Evolutionary conservation across 2,329 filamentous ascomycete species (phyloP), one percentile per base, ranked within the genome.

Genomic region (Cladophialophora exuberans): DNA sequence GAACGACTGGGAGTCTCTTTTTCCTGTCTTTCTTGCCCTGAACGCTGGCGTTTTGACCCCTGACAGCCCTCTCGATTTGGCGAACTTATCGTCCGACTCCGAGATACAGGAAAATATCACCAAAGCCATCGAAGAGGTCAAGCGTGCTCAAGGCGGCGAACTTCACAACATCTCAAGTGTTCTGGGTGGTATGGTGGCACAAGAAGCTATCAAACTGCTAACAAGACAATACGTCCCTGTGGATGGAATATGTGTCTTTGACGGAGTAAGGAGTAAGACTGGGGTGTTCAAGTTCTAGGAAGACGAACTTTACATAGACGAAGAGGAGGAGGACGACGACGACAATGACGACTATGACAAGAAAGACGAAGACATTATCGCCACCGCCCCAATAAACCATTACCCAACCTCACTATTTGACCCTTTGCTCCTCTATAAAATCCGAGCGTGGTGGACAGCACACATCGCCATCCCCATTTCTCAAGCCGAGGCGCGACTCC

Each of bases 101-200:
- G 57, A 73, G 71, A 60, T 69, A 67, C 35, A 73, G 76, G 38
- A 81, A 76, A 30, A 72, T 15, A 73, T 74, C 25, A 70, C 71
- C 10, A 74, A 84, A 63, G 78, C 81, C 11, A 80, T 84, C 1
- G 76, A 84, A 56, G 88, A 92, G 70, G 79, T 90, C 38, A 83
- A 86, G 28, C 84, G 95, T 56, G 88, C 90, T 30, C 85, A 84
- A 43, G 89, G 90, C 23, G 89, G 85, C 50, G 95, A 99, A 71
- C 76, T 99, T 56, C 94, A 99, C 76, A 97, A 97, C 69, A 89
- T 95, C 52, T 88, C 92, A 26, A 87, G 92, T 22, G 75, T 96
- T 52, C 88, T 86, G 1, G 95, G 94, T 25, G 95, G 94, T 2
- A 88, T 99, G 77, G 88, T 95, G 43, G 90, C 93, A n/a, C 95